phyloP scores from a whole-genome alignment of 441 rosid genomes.

The Brassica hybrid region DNA sequence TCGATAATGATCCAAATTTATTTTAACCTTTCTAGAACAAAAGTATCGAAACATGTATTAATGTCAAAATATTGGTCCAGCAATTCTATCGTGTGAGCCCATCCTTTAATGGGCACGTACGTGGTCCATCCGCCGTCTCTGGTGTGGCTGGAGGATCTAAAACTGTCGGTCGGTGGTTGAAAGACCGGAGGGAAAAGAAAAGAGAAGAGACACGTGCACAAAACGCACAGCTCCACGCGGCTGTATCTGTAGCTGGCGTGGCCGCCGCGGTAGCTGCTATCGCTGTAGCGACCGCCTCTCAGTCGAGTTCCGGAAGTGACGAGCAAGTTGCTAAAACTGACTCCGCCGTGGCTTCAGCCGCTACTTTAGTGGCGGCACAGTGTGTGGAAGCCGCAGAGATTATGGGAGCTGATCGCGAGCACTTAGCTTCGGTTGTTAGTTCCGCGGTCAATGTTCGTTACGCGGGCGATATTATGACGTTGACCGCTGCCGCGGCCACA shows the following conservation, averaged over 20 bases:
- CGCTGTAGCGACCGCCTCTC: slow-evolving; percentile 77
- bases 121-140: slow-evolving; percentile 42
- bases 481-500: slow-evolving; percentile 92
- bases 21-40: background rate
- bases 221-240: slow-evolving; percentile 89
- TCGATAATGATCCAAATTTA: background rate
- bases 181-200: slow-evolving; percentile 85
- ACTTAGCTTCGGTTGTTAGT: slow-evolving; percentile 68
- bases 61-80: slow-evolving; percentile 30
- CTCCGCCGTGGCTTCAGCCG: slow-evolving; percentile 85
- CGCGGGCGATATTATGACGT: slow-evolving; percentile 79
- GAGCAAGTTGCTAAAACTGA: slow-evolving; percentile 78
- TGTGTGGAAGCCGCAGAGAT: slow-evolving; percentile 88
- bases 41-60: background rate
- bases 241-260: slow-evolving; percentile 79
- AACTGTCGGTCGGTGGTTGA: slow-evolving; percentile 89
- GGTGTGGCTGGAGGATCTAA: slow-evolving; percentile 55
- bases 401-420: slow-evolving; percentile 87
- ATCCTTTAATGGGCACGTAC: slow-evolving; percentile 43
- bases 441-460: slow-evolving; percentile 88
- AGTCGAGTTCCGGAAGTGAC: slow-evolving; percentile 66
- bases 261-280: slow-evolving; percentile 88
- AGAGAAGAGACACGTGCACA: slow-evolving; percentile 84
- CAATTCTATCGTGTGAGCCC: slow-evolving; percentile 70
- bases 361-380: slow-evolving; percentile 83